phyloP scores from a whole-genome alignment of 2,329 filamentous ascomycete genomes.

The Chrysosporium keratinophilum region DNA sequence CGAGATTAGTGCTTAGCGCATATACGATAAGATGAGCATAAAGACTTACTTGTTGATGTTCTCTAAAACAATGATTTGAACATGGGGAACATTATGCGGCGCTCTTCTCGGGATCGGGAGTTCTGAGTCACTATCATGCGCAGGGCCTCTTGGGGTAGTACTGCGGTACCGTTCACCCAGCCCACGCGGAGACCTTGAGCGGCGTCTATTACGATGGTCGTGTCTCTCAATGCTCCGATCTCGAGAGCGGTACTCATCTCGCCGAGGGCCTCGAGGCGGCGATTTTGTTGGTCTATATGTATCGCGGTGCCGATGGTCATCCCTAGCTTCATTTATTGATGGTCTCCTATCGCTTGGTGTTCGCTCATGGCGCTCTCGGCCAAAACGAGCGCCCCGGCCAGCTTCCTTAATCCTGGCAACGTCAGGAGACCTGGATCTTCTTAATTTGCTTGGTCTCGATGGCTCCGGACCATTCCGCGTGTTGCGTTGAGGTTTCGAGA shows the following conservation, averaged over 20 bases:
- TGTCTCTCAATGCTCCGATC: slow-evolving; percentile 41
- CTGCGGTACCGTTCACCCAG: slow-evolving; percentile 58
- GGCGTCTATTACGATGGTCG: slow-evolving; percentile 47
- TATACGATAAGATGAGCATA: slow-evolving; percentile 9
- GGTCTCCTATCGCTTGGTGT: slow-evolving; percentile 27
- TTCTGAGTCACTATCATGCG: slow-evolving; percentile 49
- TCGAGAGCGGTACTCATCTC: slow-evolving; percentile 52
- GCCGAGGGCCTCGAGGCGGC: slow-evolving; percentile 49
- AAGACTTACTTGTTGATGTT: slow-evolving; percentile 51
- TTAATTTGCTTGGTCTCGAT: slow-evolving; percentile 23
- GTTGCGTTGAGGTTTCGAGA: slow-evolving; percentile 78
- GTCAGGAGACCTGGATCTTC: slow-evolving; percentile 56
- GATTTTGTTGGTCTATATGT: slow-evolving; percentile 56
- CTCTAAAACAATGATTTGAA: slow-evolving; percentile 75
- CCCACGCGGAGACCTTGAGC: slow-evolving; percentile 59
- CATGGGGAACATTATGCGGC: slow-evolving; percentile 69
- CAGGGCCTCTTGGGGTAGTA: slow-evolving; percentile 49
- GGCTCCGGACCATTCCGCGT: slow-evolving; percentile 48
- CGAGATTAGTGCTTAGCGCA: neutral
- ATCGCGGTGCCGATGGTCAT: slow-evolving; percentile 45
- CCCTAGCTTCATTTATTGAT: slow-evolving; percentile 40
- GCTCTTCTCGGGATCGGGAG: slow-evolving; percentile 64
- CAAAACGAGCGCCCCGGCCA: slow-evolving; percentile 24
- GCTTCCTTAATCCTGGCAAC: slow-evolving; percentile 37
- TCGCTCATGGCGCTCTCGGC: slow-evolving; percentile 39